Evolutionary conservation across 768 basidiomycete genomes (phyloP).

Genomic region (Hygrophorus pudorinus): DNA sequence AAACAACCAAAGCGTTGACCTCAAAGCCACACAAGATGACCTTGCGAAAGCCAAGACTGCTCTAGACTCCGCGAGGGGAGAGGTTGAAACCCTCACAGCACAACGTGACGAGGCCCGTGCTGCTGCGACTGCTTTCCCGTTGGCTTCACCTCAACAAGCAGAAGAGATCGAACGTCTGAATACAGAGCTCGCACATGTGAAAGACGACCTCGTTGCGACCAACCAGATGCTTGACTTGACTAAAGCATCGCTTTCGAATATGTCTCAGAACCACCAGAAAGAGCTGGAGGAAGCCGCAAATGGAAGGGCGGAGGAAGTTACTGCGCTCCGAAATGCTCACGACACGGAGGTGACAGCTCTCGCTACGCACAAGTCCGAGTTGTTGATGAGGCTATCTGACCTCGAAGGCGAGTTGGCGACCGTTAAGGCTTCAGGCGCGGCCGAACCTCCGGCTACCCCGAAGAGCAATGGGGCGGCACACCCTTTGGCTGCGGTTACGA

Average conservation of each 20-base stretch:
- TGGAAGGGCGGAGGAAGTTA: constrained; percentile 60
- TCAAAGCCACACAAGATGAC: constrained; percentile 81
- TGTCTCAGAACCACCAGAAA: constrained; percentile 56
- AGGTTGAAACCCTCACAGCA: constrained; percentile 44
- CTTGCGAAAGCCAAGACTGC: constrained; percentile 64
- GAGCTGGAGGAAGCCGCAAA: constrained; percentile 73
- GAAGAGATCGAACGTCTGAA: constrained; percentile 46
- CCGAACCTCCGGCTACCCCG: constrained; percentile 33
- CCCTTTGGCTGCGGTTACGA: constrained; percentile 44
- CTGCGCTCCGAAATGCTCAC: constrained; percentile 46
- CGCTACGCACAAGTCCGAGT: constrained; percentile 50
- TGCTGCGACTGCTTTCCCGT: constrained; percentile 25
- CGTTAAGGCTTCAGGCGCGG: constrained; percentile 42
- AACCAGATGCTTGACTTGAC: constrained; percentile 60
- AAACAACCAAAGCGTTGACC: constrained; percentile 50
- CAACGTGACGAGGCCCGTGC: constrained; percentile 59
- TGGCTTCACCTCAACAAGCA: constrained; percentile 36
- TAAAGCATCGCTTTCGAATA: constrained; percentile 59
- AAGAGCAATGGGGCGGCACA: constrained; percentile 39
- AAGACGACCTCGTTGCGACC: constrained; percentile 58
- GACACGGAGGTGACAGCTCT: constrained; percentile 51
- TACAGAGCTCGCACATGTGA: constrained; percentile 49
- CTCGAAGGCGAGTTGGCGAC: constrained; percentile 71
- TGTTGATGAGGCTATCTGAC: constrained; percentile 56
- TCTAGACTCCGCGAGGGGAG: constrained; percentile 39